A percentile compares a stretch with the other conserved stretches of the same genome.
phyloP scores from a whole-genome alignment of 108 stramenopile genomes.

The Conticribra guillardii region DNA sequence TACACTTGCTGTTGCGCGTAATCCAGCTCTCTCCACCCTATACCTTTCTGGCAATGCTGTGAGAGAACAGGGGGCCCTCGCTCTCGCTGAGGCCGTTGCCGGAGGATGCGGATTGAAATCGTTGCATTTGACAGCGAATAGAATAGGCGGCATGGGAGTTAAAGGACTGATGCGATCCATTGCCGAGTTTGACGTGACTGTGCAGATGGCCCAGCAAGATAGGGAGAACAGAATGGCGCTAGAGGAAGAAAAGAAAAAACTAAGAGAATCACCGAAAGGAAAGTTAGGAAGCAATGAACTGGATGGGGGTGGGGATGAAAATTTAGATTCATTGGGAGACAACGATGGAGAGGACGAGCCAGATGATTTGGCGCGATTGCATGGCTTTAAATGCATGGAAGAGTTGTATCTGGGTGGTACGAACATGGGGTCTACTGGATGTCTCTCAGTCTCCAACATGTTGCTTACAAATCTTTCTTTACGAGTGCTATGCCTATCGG shows the following conservation, averaged over 20 bases:
- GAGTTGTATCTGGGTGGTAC: slow-evolving; percentile 64
- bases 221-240: slow-evolving; percentile 46
- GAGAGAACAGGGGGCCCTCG: slow-evolving; percentile 58
- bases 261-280: neutral
- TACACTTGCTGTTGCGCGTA: slow-evolving; percentile 58
- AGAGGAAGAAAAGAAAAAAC: slow-evolving; percentile 24
- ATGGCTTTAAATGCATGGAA: slow-evolving; percentile 54
- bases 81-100: slow-evolving; percentile 69
- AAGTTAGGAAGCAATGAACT: slow-evolving; percentile 7
- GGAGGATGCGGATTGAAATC: slow-evolving; percentile 66
- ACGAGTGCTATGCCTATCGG: slow-evolving; percentile 58
- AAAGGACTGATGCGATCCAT: slow-evolving; percentile 67
- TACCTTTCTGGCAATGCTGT: slow-evolving; percentile 77
- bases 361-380: slow-evolving; percentile 37
- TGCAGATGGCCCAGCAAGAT: slow-evolving; percentile 49
- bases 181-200: slow-evolving; percentile 61
- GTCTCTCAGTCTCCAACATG: slow-evolving; percentile 71
- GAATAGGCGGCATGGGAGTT: slow-evolving; percentile 62
- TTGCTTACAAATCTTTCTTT: slow-evolving; percentile 66
- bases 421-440: slow-evolving; percentile 58
- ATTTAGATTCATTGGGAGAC: slow-evolving; percentile 18
- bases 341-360: slow-evolving; percentile 43
- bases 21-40: slow-evolving; percentile 64
- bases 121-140: slow-evolving; percentile 74
- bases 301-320: slow-evolving; percentile 12